A percentile compares a stretch with the other conserved stretches of the same genome.
These are phyloP conservation scores for Mastigamoeba balamuthi DNA, from an alignment of 78 protist species.

Conservation along the genomic window DNA sequence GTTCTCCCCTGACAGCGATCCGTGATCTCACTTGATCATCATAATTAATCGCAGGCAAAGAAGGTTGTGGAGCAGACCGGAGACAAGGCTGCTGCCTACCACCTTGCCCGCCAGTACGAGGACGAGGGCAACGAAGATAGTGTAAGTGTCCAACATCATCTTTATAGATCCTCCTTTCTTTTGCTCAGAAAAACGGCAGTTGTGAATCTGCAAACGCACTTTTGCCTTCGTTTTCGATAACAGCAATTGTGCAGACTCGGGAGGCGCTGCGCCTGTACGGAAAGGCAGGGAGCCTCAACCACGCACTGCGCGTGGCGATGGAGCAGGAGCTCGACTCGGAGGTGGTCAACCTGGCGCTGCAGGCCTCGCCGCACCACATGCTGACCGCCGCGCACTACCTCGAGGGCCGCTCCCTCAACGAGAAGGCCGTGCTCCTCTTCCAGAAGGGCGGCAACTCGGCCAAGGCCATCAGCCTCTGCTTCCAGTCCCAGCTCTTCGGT, in stretches of 20 bases:
- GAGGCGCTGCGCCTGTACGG: constrained; percentile 32
- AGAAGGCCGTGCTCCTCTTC: constrained; percentile 51
- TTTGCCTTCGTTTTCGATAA: too few relatives aligned
- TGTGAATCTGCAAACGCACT: too few relatives aligned
- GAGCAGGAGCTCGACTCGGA: constrained; percentile 21
- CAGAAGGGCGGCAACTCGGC: constrained; percentile 47
- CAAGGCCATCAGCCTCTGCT: constrained; percentile 58
- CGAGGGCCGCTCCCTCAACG: not conserved
- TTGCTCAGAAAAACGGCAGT: too few relatives aligned
- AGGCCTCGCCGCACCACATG: not conserved
- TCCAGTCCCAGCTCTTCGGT: constrained; percentile 34
- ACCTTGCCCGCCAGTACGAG: constrained; percentile 38
- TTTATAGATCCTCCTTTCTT: too few relatives aligned
- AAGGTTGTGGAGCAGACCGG: not conserved
- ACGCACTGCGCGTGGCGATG: constrained; percentile 56
- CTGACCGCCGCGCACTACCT: not conserved
- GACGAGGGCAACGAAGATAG: too few relatives aligned
- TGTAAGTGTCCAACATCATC: not conserved
- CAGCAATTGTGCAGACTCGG: too few relatives aligned
- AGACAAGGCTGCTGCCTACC: constrained; percentile 41
- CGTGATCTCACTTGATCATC: not conserved
- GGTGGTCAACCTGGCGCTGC: constrained; percentile 29
- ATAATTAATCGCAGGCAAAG: not conserved
- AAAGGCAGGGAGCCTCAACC: constrained; percentile 25
- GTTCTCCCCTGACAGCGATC: not conserved